Base-by-base conservation (phyloP, 192 early-diverging fungal species). In the Coemansia sp. region DNA sequence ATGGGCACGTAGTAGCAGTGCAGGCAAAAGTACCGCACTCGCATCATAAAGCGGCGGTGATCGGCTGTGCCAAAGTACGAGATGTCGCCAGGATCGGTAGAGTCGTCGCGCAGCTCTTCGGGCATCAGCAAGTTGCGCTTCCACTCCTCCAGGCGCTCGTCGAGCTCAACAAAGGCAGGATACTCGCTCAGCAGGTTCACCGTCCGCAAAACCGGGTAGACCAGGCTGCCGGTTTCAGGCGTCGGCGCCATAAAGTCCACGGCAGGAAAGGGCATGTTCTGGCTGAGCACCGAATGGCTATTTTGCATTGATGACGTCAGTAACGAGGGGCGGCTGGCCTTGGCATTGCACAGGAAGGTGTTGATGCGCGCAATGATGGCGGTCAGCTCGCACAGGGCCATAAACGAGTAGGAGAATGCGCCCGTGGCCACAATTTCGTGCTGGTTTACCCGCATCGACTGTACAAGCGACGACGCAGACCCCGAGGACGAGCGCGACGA, bases 31-130 rank as follows among this genome's bases (percentile, higher is more conserved):
- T 77, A 77, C 12, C 74, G 67, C 53, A 77, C 74, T 11, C 74
- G 74, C 74, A 77, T 77, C 74, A 77, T 77, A 37, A 77, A 77
- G 40, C 74, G 62, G 2, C 74, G 68, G n/a, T 77, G 74, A 36
- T 77, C 74, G 9, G 74, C 74, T 1, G 54, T 70, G 46, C 74
- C 74, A 40, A 77, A 77, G 20, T 71, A 77, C 16, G 74, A 60
- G 5, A 77, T 77, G 21, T 77, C 68, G 0, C 53, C 51, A 6
- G 74, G 67, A 11, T 64, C 62, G 14, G 59, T 60, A 0, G 74
- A 58, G 37, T 77, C 74, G 49, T 77, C 74, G 12, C 74, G 67
- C 60, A 77, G 53, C 6, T 77, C 74, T 43, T 77, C 74, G 12
- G 74, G 74, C 63, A 67, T 30, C 32, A 71, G 21, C 5, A 77